These are phyloP conservation scores for Mortierella sp. DNA, from an alignment of 371 early-diverging fungal genomes.

Conservation along the genomic window DNA sequence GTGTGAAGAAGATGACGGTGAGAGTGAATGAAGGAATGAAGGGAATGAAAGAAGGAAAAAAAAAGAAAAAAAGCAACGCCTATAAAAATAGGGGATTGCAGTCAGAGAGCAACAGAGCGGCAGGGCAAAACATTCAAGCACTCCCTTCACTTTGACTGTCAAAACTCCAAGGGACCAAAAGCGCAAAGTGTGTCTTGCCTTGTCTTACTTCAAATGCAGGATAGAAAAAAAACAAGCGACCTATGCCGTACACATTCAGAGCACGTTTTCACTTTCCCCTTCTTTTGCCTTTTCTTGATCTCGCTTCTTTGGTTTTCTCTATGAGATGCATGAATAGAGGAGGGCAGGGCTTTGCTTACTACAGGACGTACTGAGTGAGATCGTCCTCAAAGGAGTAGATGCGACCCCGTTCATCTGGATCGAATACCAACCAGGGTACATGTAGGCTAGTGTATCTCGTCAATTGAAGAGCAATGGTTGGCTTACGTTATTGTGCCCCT, in stretches of 20 bases:
- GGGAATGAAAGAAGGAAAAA: neutral
- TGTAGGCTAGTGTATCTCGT: neutral
- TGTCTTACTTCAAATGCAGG: neutral
- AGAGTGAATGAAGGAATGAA: neutral
- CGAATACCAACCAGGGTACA: neutral
- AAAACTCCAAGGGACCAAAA: constrained; percentile 9
- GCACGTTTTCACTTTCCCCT: neutral
- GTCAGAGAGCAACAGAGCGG: neutral
- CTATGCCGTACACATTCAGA: neutral
- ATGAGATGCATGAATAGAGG: neutral
- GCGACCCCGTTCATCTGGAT: neutral
- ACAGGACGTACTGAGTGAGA: neutral
- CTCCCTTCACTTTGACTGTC: neutral
- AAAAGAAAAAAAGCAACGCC: neutral
- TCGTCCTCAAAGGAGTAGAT: neutral
- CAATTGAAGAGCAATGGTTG: neutral
- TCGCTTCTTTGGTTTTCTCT: neutral
- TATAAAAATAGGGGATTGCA: neutral
- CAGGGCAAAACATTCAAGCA: neutral
- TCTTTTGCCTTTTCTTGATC: neutral
- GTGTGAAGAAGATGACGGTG: neutral
- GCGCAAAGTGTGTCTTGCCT: neutral
- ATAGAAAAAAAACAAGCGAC: neutral
- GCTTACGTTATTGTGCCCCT: neutral
- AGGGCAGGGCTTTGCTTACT: neutral